phyloP scores from a whole-genome alignment of 108 stramenopile genomes.

The Pseudonitzschia multiseries region DNA sequence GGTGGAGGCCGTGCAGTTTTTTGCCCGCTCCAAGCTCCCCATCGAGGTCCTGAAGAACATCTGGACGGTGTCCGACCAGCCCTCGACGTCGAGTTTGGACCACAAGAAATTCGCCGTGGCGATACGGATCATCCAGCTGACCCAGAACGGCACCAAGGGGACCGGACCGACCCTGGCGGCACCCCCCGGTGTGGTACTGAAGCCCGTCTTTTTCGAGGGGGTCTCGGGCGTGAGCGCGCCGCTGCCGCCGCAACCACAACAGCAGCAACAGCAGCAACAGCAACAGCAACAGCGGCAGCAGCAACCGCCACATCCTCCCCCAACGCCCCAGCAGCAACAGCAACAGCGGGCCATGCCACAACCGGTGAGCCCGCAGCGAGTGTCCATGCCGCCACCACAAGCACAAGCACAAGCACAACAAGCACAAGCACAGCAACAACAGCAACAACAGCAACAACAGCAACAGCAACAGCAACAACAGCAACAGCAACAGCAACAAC shows the following conservation, averaged over 20 bases:
- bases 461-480: conserved; percentile 8
- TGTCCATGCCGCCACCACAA: conserved; percentile 25
- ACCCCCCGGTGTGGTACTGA: conserved; percentile 44
- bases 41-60: conserved; percentile 79
- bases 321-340: conserved; percentile 30
- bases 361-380: conserved; percentile 10
- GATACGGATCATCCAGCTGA: conserved; percentile 78
- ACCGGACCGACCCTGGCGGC: conserved; percentile 55
- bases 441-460: conserved; percentile 14
- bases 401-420: too few species aligned
- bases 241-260: conserved; percentile 27
- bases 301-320: conserved; percentile 18
- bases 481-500: background rate
- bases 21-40: conserved; percentile 81
- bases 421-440: background rate
- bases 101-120: conserved; percentile 70
- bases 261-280: conserved; percentile 24
- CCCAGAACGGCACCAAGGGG: conserved; percentile 77
- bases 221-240: conserved; percentile 43
- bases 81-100: conserved; percentile 66
- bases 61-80: conserved; percentile 82
- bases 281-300: conserved; percentile 29
- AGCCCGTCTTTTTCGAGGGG: conserved; percentile 73
- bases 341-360: conserved; percentile 26
- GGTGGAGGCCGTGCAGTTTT: conserved; percentile 82